A percentile compares a stretch with the other conserved stretches of the same genome.
phyloP scores from a whole-genome alignment of 2,329 filamentous ascomycete species.

The Didymella keratinophila region DNA sequence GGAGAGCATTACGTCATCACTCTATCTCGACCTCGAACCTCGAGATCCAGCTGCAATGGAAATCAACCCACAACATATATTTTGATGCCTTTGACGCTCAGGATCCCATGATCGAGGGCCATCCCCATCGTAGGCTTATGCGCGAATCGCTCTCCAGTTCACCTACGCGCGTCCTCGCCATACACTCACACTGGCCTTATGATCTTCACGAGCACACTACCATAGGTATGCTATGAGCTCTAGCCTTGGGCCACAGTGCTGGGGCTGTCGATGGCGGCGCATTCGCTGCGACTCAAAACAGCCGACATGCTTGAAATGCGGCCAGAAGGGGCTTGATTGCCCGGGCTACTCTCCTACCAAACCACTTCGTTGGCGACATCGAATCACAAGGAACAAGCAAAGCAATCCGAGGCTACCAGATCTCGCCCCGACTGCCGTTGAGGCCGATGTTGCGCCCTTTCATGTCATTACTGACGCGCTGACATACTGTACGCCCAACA shows the following conservation, averaged over 20 bases:
- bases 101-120: too few relatives aligned
- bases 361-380: conserved; percentile 8
- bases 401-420: not conserved
- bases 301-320: conserved; percentile 6
- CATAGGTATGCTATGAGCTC: not conserved
- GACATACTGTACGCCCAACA: conserved; percentile 4
- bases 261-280: conserved; percentile 8
- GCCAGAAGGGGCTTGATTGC: not conserved
- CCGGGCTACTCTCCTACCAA: conserved; percentile 6
- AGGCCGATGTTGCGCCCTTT: conserved; percentile 3
- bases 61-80: too few relatives aligned
- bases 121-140: too few relatives aligned
- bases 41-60: too few relatives aligned
- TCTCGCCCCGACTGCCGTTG: too few relatives aligned
- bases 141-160: too few relatives aligned
- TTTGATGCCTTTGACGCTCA: too few relatives aligned
- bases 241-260: not conserved
- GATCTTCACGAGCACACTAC: not conserved
- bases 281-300: conserved; percentile 9
- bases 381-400: not conserved
- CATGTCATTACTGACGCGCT: conserved; percentile 5
- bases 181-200: too few relatives aligned
- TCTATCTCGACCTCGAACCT: too few relatives aligned
- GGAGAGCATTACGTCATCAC: too few relatives aligned
- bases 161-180: too few relatives aligned